Percentiles rank a stretch among this genome's conserved stretches.
Conservation (phyloP, 108 stramenopile genomes). For the Asterionellopsis glacialis region DNA sequence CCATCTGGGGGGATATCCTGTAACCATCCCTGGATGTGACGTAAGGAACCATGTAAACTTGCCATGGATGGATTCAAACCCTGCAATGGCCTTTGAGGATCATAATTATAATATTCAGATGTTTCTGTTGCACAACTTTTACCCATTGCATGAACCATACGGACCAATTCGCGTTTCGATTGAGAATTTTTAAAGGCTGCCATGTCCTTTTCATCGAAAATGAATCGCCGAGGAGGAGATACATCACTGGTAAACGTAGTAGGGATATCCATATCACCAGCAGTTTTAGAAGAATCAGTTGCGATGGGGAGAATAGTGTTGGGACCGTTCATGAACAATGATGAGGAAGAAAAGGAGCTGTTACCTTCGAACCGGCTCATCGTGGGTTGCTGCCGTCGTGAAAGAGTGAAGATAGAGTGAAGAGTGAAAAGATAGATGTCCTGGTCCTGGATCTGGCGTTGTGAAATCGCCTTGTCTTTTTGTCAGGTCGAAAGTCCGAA, state of each 20-base stretch:
- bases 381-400: no score
- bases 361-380: no score
- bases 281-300: no score
- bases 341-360: no score
- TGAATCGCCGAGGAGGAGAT: slow-evolving; percentile 43
- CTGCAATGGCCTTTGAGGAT: slow-evolving; percentile 45
- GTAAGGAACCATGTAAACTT: slow-evolving; percentile 66
- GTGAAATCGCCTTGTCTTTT: no score
- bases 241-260: slow-evolving; percentile 33
- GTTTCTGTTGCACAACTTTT: slow-evolving; percentile 44
- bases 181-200: slow-evolving; percentile 53
- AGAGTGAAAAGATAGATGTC: no score
- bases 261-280: neutral
- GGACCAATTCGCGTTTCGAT: slow-evolving; percentile 54
- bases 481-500: no score
- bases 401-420: no score
- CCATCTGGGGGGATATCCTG: slow-evolving; percentile 66
- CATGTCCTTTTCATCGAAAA: slow-evolving; percentile 79
- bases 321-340: no score
- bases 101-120: slow-evolving; percentile 14
- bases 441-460: no score
- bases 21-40: slow-evolving; percentile 59
- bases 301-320: no score
- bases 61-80: slow-evolving; percentile 71
- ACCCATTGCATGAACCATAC: slow-evolving; percentile 70